Percentiles rank a stretch among this genome's conserved stretches.
Evolutionary conservation across 768 basidiomycete species (phyloP).

Genomic region (Pisolithus tinctorius): DNA sequence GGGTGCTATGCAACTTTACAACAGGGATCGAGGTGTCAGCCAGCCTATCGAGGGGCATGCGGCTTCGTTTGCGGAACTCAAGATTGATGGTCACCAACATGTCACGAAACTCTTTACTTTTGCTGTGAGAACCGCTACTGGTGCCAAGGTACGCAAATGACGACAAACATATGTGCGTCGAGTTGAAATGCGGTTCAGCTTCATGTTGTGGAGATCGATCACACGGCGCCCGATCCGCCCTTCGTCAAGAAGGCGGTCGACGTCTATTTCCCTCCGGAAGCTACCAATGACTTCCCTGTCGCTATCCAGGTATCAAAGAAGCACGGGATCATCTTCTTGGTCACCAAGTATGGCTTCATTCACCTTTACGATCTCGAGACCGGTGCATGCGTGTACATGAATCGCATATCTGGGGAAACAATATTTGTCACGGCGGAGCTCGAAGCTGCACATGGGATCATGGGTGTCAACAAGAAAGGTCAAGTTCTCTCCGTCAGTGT

Average conservation of each 20-base stretch:
- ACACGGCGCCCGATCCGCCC: constrained; percentile 83
- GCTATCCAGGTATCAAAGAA: constrained; percentile 98
- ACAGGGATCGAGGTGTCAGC: constrained; percentile 84
- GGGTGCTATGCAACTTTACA: constrained; percentile 97
- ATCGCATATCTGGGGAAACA: constrained; percentile 98
- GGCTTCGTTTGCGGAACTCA: constrained; percentile 89
- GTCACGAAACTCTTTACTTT: constrained; percentile 92
- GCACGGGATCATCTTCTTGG: constrained; percentile 94
- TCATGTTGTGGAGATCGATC: constrained; percentile 97
- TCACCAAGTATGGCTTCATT: constrained; percentile 99
- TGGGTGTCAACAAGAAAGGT: constrained; percentile 99
- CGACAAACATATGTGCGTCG: constrained; percentile 4
- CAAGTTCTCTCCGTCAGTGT: constrained; percentile 96
- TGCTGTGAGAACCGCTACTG: constrained; percentile 91
- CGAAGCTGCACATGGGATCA: constrained; percentile 89
- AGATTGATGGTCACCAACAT: constrained; percentile 80
- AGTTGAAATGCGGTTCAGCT: constrained; percentile 46
- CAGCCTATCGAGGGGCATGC: constrained; percentile 99
- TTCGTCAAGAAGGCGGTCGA: constrained; percentile 98
- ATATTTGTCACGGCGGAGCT: constrained; percentile 99
- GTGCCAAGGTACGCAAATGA: constrained; percentile 74
- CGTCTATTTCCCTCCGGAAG: constrained; percentile 98
- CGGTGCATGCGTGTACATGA: constrained; percentile 98
- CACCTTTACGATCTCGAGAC: constrained; percentile 98
- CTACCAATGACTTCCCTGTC: constrained; percentile 97